phyloP scores from a whole-genome alignment of 2,329 filamentous ascomycete species.

The Capronia epimyces region DNA sequence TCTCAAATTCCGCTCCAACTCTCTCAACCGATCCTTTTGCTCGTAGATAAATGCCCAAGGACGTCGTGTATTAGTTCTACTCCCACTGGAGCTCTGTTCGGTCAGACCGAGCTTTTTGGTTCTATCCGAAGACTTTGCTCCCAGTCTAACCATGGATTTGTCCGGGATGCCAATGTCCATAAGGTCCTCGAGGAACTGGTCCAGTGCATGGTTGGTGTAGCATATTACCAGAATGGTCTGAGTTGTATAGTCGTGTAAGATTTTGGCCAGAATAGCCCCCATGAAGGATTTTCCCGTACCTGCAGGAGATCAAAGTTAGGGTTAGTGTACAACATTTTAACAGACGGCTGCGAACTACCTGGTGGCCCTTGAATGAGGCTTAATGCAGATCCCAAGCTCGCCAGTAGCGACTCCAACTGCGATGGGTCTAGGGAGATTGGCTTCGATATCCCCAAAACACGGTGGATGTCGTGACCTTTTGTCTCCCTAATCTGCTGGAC shows the following conservation, averaged over 20 bases:
- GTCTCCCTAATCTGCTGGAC: too few relatives aligned
- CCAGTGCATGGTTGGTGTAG: slow-evolving; percentile 1
- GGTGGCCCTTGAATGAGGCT: slow-evolving; percentile 68
- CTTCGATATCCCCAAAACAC: slow-evolving; percentile 31
- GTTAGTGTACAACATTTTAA: too few relatives aligned
- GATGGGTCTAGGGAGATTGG: slow-evolving; percentile 46
- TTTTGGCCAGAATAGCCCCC: neutral
- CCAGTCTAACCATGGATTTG: slow-evolving; percentile 44
- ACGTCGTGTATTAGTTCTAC: too few relatives aligned
- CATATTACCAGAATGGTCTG: neutral
- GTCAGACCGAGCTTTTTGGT: too few relatives aligned
- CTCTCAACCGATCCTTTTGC: too few relatives aligned
- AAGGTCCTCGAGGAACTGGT: neutral
- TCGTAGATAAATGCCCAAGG: too few relatives aligned
- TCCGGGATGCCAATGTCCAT: slow-evolving; percentile 39
- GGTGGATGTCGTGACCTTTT: too few relatives aligned
- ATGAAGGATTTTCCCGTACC: slow-evolving; percentile 50
- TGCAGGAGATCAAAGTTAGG: slow-evolving; percentile 50
- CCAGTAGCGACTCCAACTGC: slow-evolving; percentile 53
- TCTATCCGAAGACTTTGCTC: slow-evolving; percentile 33
- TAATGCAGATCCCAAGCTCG: slow-evolving; percentile 50
- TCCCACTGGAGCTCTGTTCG: too few relatives aligned
- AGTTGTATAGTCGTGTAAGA: neutral
- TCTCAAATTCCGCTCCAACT: too few relatives aligned
- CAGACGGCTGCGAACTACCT: slow-evolving; percentile 46